Evolutionary conservation across 2,329 filamentous ascomycete species (phyloP), one percentile per base, ranked within the genome.

Genomic region (Ascochyta pisi): DNA sequence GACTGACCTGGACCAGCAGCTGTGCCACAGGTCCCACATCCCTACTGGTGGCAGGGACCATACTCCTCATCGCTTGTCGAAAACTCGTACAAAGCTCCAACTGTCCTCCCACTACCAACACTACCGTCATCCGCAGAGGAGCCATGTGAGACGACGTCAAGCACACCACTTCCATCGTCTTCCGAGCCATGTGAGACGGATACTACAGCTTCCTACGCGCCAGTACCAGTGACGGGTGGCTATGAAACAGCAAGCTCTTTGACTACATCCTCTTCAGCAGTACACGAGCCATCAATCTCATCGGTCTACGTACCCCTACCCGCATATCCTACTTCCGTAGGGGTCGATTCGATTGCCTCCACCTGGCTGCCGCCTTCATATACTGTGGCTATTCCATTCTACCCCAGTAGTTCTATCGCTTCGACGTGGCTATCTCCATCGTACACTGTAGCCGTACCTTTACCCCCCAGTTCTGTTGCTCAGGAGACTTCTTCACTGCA

Each of bases 21-120:
- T 4, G 40, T 44, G 23, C 45, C 58, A 22, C 49, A 35, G 22
- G 48, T 56, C n/a, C 53, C 49, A 16, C 62, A 52, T 16, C 63
- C 62, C 38, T 62, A 62, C 49, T 58, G 59, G 52, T 54, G 58
- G 24, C 33, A 55, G 42, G 57, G 44, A n/a, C 22, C 52, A 23
- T 60, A 60, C 7, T 40, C 38, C 2, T 19, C 35, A 15, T 51
- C 38, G 19, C 26, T 48, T 47, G 24, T 57, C 45, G 15, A 61
- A 12, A 45, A 31, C 13, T 24, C 43, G 6, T 54, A 59, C 19
- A 35, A 34, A 27, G 27, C 27, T 27, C 15, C 41, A 7, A 53
- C 53, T 12, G 37, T 33, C 10, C 46, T 46, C 10, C 39, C 49
- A 34, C 13, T 12, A 19, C 52, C 45, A 33, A 60, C 46, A 29